phyloP scores from a whole-genome alignment of 1,284 basidiomycete species.

The Ustilago esculenta region DNA sequence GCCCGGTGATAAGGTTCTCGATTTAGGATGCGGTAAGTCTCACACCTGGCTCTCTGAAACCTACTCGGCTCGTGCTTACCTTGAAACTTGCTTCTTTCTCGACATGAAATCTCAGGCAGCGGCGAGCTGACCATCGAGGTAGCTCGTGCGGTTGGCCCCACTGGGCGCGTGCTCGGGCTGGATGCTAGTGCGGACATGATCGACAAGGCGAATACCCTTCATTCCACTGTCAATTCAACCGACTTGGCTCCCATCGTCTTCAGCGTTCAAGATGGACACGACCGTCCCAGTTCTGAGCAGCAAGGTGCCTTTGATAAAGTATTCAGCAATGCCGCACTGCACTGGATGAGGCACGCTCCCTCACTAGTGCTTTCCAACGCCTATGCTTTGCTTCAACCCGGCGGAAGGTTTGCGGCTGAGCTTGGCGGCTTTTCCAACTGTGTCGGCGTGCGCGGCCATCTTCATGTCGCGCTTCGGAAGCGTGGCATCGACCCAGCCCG shows the following conservation, averaged over 20 bases:
- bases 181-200: constrained; percentile 46
- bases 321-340: constrained; percentile 46
- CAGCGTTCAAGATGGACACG: constrained; percentile 26
- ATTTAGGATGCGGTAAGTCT: constrained; percentile 45
- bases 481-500: constrained; percentile 10
- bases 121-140: constrained; percentile 40
- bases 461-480: constrained; percentile 7
- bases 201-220: constrained; percentile 8
- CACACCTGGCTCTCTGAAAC: too few relatives aligned
- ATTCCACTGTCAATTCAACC: neutral
- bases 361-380: constrained; percentile 5
- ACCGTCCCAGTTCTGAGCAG: neutral
- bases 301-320: constrained; percentile 27
- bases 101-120: constrained; percentile 9
- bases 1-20: constrained; percentile 41
- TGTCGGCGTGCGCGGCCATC: constrained; percentile 25
- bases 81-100: neutral
- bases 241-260: constrained; percentile 1
- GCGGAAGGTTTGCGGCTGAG: constrained; percentile 33
- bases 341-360: constrained; percentile 41
- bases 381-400: constrained; percentile 1
- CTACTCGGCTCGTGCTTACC: too few relatives aligned
- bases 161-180: constrained; percentile 21
- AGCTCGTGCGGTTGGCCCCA: constrained; percentile 6
- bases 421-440: constrained; percentile 38